These are phyloP conservation scores for Cucurbita ficifolia DNA, from an alignment of 306 rosid species.

Conservation along the genomic window DNA sequence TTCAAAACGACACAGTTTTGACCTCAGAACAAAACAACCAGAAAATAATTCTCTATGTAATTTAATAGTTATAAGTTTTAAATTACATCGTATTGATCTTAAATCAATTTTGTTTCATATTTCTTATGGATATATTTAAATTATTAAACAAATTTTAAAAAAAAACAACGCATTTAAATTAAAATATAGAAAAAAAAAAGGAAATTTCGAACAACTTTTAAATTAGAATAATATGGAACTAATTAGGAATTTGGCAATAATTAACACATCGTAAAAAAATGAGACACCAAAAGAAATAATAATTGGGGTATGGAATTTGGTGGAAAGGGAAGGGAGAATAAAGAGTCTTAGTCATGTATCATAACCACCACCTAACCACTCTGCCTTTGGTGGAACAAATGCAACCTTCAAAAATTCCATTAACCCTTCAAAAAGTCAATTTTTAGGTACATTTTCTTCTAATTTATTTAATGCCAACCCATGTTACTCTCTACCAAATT, in stretches of 20 bases:
- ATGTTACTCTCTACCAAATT: slow-evolving; percentile 1
- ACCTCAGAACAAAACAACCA: too few species aligned
- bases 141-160: too few species aligned
- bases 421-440: neutral
- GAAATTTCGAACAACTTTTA: too few species aligned
- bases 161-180: too few species aligned
- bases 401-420: neutral
- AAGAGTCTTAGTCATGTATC: neutral
- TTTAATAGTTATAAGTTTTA: too few species aligned
- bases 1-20: too few species aligned
- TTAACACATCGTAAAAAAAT: neutral
- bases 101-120: too few species aligned
- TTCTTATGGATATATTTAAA: too few species aligned
- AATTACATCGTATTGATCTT: too few species aligned
- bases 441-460: neutral
- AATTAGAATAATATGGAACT: too few species aligned
- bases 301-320: neutral
- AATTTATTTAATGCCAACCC: neutral
- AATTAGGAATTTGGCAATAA: neutral
- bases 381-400: neutral
- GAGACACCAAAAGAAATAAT: neutral
- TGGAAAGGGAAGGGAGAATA: neutral
- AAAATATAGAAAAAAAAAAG: too few species aligned
- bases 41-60: too few species aligned
- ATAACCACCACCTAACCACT: neutral